Percentiles rank a stretch among this genome's conserved stretches.
These are phyloP conservation scores for Gossypium trilobum DNA, from an alignment of 441 rosid species.

Conservation along the genomic window DNA sequence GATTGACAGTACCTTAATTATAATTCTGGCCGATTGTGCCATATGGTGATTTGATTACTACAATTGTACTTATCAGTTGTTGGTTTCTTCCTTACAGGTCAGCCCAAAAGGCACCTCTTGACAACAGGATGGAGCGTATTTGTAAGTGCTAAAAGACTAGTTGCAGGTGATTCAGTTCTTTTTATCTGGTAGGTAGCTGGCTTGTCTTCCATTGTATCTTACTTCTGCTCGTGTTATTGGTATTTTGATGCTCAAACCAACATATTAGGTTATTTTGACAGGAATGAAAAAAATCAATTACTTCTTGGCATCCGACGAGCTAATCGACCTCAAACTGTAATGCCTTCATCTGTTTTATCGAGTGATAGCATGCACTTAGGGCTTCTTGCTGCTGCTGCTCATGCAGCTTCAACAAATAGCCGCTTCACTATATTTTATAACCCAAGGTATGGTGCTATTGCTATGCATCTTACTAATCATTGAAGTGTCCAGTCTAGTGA, in stretches of 20 bases:
- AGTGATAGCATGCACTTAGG: slow-evolving; percentile 99
- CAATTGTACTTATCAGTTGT: neutral
- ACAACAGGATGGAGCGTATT: slow-evolving; percentile 99
- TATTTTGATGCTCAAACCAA: slow-evolving; percentile 7
- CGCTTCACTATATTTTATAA: slow-evolving; percentile 88
- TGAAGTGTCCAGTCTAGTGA: neutral
- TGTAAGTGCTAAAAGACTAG: slow-evolving; percentile 90
- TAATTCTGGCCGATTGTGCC: neutral
- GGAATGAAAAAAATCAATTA: slow-evolving; percentile 91
- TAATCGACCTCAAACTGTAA: slow-evolving; percentile 80
- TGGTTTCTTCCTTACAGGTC: slow-evolving; percentile 44
- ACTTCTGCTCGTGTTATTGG: neutral
- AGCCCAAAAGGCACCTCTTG: slow-evolving; percentile 94
- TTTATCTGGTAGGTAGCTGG: slow-evolving; percentile 70
- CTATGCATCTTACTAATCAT: neutral
- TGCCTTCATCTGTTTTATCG: slow-evolving; percentile 93
- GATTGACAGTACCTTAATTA: neutral
- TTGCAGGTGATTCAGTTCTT: slow-evolving; percentile 93
- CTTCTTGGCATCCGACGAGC: slow-evolving; percentile 92
- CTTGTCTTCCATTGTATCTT: neutral
- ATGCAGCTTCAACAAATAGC: slow-evolving; percentile 91
- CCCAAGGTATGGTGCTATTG: slow-evolving; percentile 51
- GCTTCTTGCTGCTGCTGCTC: slow-evolving; percentile 97
- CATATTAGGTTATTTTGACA: slow-evolving; percentile 24
- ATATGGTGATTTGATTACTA: neutral